Evolutionary conservation across 495 filamentous ascomycete species (phyloP), one percentile per base, ranked within the genome.

Genomic region (Penicillium robsamsonii): DNA sequence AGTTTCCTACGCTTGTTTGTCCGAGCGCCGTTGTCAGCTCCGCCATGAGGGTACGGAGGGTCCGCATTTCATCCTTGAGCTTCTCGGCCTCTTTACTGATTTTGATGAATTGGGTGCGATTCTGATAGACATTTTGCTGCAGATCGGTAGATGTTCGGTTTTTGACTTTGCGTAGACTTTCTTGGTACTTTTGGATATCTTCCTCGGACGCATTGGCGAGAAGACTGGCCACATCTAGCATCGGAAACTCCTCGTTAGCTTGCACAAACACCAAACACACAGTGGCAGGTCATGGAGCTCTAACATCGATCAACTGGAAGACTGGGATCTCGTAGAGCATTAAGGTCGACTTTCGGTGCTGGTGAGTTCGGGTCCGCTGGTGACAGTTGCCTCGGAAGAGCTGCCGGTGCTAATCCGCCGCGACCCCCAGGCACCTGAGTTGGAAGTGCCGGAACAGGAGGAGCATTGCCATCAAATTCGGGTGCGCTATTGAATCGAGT

Each of bases 71-170:
- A 44, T 86, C 83, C 67, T 96, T 97, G 50, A 99, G 82, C 71
- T 96, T 96, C 65, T 99, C 94, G 3, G 96, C 96, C 72, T 99
- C 95, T 74, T 96, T 94, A 70, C 91, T 96, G 71, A 99, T 97
- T 64, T 95, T 93, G 78, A 99, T 96, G 72, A 99, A 99, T 64
- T 97, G 93, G 0, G 92, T 96, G 44, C 94, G 86, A 71, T 99
- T 99, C 66, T 97, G 92, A 71, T 93, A 96, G 31, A 99, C 91
- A 76, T 91, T 99, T 63, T 95, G 89, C 65, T 97, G 95, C 10
- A 99, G 79, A 64, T 97, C 91, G 30, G 85, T 85, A 3, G 92
- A 91, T 1, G 91, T 92, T 35, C 90, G 83, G 59, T 84, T 86
- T 65, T 92, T 91, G 46, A 93, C 78, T 64, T 90, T 90, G 58